Evolutionary conservation across 1,284 basidiomycete genomes (phyloP).

Genomic region (Boletus smithii): DNA sequence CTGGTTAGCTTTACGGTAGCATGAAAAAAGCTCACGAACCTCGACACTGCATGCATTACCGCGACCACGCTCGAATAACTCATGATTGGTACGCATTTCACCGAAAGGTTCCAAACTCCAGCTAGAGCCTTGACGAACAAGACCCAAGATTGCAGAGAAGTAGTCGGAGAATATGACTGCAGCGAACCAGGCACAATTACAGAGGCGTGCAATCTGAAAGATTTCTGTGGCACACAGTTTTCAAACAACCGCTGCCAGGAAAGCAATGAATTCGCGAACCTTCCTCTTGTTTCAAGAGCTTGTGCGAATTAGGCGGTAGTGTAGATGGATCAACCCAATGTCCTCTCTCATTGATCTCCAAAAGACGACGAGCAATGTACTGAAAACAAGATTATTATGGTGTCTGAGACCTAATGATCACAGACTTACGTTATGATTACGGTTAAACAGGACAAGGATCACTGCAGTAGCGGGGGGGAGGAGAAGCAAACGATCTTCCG

Average conservation of each 20-base stretch:
- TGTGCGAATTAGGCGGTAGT: constrained; percentile 34
- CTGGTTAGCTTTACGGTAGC: constrained; percentile 7
- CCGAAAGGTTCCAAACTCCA: constrained; percentile 72
- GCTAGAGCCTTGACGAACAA: constrained; percentile 63
- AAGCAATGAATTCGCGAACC: constrained; percentile 14
- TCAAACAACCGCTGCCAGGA: background rate
- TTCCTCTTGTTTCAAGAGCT: constrained; percentile 63
- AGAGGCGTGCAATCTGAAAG: constrained; percentile 73
- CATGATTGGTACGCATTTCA: constrained; percentile 63
- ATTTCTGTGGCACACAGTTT: constrained; percentile 44
- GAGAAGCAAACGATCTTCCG: constrained; percentile 74
- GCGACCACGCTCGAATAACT: constrained; percentile 67
- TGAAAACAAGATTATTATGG: constrained; percentile 27
- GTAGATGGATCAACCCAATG: constrained; percentile 51
- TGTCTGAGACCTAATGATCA: background rate
- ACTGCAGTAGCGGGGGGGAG: constrained; percentile 76
- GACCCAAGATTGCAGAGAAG: constrained; percentile 69
- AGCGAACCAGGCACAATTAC: constrained; percentile 78
- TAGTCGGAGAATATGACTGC: constrained; percentile 73
- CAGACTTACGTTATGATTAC: constrained; percentile 77
- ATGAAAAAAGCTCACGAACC: constrained; percentile 36
- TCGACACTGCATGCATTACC: constrained; percentile 77
- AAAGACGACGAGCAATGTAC: constrained; percentile 77
- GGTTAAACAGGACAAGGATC: constrained; percentile 73
- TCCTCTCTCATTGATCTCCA: constrained; percentile 75